A percentile compares a stretch with the other conserved stretches of the same genome.
Conservation (phyloP, 2,329 filamentous ascomycete species). For the Colletotrichum orbiculare region DNA sequence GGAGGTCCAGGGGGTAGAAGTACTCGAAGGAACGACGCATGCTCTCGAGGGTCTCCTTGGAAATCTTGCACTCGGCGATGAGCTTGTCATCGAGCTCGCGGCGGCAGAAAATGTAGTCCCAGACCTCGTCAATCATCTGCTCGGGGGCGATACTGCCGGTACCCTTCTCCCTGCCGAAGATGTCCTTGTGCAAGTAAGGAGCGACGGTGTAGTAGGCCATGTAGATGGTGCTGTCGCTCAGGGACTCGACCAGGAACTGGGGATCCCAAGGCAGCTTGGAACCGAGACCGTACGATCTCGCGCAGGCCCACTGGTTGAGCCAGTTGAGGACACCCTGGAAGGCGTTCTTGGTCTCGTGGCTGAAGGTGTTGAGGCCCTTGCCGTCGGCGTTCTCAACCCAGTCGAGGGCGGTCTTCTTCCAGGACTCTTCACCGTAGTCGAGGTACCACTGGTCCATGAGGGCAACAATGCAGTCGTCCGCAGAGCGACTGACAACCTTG, state of each 20-base stretch:
- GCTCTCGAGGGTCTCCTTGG: constrained; percentile 76
- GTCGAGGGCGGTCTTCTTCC: constrained; percentile 80
- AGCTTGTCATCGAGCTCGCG: constrained; percentile 76
- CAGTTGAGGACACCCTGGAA: constrained; percentile 90
- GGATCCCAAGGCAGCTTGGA: constrained; percentile 95
- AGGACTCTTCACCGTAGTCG: constrained; percentile 92
- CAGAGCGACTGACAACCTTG: constrained; percentile 87
- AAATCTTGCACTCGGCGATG: constrained; percentile 74
- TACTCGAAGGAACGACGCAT: constrained; percentile 96
- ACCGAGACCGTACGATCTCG: constrained; percentile 89
- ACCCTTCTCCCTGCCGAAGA: constrained; percentile 82
- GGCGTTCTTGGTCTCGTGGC: constrained; percentile 78
- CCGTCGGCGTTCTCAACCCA: constrained; percentile 76
- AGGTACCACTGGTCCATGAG: constrained; percentile 98
- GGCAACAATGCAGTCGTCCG: constrained; percentile 92
- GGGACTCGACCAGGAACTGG: constrained; percentile 88
- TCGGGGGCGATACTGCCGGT: constrained; percentile 77
- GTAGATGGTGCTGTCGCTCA: constrained; percentile 94
- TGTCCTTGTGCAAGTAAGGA: constrained; percentile 80
- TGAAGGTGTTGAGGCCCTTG: constrained; percentile 82
- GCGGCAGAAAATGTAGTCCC: constrained; percentile 93
- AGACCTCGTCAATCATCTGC: constrained; percentile 94
- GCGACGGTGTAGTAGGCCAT: constrained; percentile 81
- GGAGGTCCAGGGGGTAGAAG: constrained; percentile 93
- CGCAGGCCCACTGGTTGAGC: constrained; percentile 96